A percentile compares a stretch with the other conserved stretches of the same genome.
Evolutionary conservation across 805 yeast genomes (phyloP).

Genomic region (Tetrapisispora taiwanensis): DNA sequence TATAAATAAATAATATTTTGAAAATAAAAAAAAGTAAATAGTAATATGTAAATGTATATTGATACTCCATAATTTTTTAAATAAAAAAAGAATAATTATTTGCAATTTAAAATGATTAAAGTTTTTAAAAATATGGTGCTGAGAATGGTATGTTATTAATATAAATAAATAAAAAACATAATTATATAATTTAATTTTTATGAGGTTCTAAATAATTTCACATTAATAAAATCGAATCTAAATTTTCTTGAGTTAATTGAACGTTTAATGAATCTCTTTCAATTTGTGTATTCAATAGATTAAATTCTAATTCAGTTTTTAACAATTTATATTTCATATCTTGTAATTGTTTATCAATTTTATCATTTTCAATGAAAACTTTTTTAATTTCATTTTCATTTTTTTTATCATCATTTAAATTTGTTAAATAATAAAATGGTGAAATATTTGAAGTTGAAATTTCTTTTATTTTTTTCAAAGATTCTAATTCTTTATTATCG

Average conservation of each 20-base stretch:
- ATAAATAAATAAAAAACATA: no score
- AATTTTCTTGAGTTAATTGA: constrained; percentile 25
- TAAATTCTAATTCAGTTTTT: constrained; percentile 21
- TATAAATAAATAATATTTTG: background rate
- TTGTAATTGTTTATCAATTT: constrained; percentile 18
- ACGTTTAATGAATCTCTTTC: constrained; percentile 28
- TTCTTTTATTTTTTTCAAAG: background rate
- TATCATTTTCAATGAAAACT: constrained; percentile 14
- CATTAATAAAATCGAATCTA: constrained; percentile 7
- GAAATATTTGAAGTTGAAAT: constrained; percentile 3
- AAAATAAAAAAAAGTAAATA: background rate
- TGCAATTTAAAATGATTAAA: no score
- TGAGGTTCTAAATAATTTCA: background rate
- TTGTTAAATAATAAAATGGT: constrained; percentile 18
- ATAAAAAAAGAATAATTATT: no score
- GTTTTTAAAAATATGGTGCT: no score
- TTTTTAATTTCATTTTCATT: constrained; percentile 10
- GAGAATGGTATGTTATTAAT: background rate
- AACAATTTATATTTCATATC: constrained; percentile 14
- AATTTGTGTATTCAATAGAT: constrained; percentile 19
- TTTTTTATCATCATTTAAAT: constrained; percentile 7
- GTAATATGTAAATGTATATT: background rate
- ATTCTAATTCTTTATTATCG: background rate
- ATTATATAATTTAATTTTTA: background rate
- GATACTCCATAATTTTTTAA: background rate